Percentiles rank a stretch among this genome's conserved stretches.
Conservation (phyloP, 2,329 filamentous ascomycete genomes). For the Celoporthe dispersa region DNA sequence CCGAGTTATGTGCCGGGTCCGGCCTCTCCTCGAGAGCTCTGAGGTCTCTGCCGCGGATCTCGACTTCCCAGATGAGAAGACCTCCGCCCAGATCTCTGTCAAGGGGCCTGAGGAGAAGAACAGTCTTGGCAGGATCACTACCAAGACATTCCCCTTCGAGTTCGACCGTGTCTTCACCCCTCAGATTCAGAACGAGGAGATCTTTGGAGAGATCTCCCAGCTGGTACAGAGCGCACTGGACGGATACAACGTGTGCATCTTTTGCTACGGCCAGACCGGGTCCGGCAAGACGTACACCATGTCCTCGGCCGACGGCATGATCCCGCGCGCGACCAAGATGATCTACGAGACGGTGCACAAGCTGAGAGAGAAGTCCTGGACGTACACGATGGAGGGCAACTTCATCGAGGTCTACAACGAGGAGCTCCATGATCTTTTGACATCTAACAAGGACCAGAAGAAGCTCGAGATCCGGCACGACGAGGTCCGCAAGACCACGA, state of each 20-base stretch:
- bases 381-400: constrained; percentile 89
- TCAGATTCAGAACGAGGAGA: constrained; percentile 74
- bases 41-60: constrained; percentile 75
- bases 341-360: constrained; percentile 88
- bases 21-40: constrained; percentile 66
- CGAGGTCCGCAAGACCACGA: constrained; percentile 78
- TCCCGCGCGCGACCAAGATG: constrained; percentile 88
- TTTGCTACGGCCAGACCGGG: constrained; percentile 97
- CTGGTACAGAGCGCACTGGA: constrained; percentile 95
- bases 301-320: constrained; percentile 91
- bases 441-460: constrained; percentile 66
- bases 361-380: constrained; percentile 90
- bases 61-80: constrained; percentile 79
- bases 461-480: constrained; percentile 93
- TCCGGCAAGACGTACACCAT: constrained; percentile 98
- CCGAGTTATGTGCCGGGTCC: constrained; percentile 94
- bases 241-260: constrained; percentile 98
- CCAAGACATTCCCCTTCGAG: constrained; percentile 82
- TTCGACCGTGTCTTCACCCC: constrained; percentile 94
- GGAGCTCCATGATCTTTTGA: constrained; percentile 86
- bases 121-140: constrained; percentile 74
- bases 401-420: constrained; percentile 99
- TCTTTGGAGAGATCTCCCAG: constrained; percentile 96
- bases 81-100: constrained; percentile 84
- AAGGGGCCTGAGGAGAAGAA: constrained; percentile 83